phyloP scores from a whole-genome alignment of 352 stramenopile genomes.

The Globisporangium nunn region DNA sequence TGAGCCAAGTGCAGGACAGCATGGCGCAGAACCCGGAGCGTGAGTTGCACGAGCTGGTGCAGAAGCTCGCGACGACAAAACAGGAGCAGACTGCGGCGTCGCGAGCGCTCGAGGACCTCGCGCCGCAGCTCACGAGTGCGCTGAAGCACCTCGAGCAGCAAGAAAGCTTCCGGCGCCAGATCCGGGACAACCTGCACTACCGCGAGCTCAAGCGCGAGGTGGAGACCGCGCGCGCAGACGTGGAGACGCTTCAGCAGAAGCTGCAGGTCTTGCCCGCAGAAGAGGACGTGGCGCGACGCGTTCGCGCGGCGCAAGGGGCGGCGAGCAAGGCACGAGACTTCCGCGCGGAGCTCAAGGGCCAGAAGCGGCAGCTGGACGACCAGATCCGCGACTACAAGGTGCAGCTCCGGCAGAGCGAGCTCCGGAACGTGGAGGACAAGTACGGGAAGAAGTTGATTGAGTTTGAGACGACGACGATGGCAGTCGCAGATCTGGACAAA shows the following conservation, averaged over 20 bases:
- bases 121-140: conserved; percentile 36
- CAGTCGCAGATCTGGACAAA: conserved; percentile 95
- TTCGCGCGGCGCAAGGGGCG: conserved; percentile 23
- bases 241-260: conserved; percentile 35
- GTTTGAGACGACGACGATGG: conserved; percentile 93
- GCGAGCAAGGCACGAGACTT: conserved; percentile 25
- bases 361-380: conserved; percentile 45
- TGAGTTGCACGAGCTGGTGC: conserved; percentile 30
- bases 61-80: conserved; percentile 36
- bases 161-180: conserved; percentile 59
- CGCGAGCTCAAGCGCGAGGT: conserved; percentile 45
- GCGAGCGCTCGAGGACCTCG: conserved; percentile 36
- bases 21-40: conserved; percentile 31
- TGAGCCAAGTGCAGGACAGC: conserved; percentile 28
- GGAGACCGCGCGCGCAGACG: conserved; percentile 23
- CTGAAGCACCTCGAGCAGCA: conserved; percentile 34
- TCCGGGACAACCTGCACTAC: conserved; percentile 76
- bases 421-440: conserved; percentile 92
- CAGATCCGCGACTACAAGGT: conserved; percentile 59
- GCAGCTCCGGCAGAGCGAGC: conserved; percentile 56
- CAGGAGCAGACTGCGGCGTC: conserved; percentile 29
- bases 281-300: conserved; percentile 39
- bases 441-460: conserved; percentile 94
- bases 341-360: conserved; percentile 33
- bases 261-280: conserved; percentile 40